A percentile compares a stretch with the other conserved stretches of the same genome.
Evolutionary conservation across 164 flowering plant species (phyloP).

Genomic region (Amborella trichopoda): DNA sequence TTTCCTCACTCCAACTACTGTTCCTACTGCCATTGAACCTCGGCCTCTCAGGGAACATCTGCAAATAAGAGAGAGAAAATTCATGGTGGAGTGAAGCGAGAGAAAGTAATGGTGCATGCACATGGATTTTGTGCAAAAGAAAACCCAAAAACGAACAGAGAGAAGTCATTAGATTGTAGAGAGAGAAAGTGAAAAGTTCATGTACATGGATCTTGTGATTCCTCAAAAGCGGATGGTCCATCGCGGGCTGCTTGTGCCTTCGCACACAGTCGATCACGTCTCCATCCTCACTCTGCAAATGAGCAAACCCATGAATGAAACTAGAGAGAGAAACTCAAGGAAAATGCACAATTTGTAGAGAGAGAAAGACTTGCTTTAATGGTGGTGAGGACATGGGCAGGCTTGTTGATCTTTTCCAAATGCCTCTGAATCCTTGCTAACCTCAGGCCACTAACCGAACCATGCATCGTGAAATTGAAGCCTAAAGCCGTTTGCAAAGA

Average conservation of each 20-base stretch:
- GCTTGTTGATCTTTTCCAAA: slow-evolving; percentile 54
- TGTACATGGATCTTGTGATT: slow-evolving; percentile 97
- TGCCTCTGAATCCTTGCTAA: slow-evolving; percentile 52
- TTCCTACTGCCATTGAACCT: slow-evolving; percentile 4
- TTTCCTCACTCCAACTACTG: background rate
- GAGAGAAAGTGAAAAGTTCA: no score
- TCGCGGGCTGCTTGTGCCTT: slow-evolving; percentile 72
- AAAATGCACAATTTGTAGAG: background rate
- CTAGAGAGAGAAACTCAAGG: background rate
- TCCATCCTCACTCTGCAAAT: slow-evolving; percentile 85
- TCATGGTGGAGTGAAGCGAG: no score
- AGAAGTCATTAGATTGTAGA: background rate
- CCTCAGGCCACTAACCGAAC: slow-evolving; percentile 48
- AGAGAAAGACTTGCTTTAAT: slow-evolving; percentile 32
- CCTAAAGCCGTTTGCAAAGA: slow-evolving; percentile 16
- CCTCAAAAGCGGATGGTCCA: slow-evolving; percentile 89
- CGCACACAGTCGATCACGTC: slow-evolving; percentile 91
- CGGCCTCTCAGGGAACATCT: background rate
- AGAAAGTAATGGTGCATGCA: background rate
- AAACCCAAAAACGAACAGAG: background rate
- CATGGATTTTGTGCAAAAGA: background rate
- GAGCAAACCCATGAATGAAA: background rate
- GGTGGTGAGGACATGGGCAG: slow-evolving; percentile 37
- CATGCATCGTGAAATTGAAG: slow-evolving; percentile 40
- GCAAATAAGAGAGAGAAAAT: background rate